phyloP scores from a whole-genome alignment of 331 rosid genomes.

The Arachis monticola region DNA sequence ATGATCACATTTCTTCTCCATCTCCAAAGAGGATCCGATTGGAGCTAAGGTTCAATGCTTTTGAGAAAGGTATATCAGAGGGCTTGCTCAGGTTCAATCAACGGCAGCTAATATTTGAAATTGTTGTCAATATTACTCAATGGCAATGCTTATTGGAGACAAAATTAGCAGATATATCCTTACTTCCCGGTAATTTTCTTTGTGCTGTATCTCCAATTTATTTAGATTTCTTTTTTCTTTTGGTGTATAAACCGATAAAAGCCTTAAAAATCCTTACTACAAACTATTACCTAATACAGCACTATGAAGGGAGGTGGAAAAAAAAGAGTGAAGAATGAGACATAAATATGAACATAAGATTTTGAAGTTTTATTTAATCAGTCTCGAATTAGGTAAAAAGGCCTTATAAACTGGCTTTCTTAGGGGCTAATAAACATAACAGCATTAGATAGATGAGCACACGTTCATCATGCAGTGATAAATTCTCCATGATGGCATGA shows the following conservation, averaged over 20 bases:
- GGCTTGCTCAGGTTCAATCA: conserved; percentile 76
- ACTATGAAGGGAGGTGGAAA: too few species aligned
- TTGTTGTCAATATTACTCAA: conserved; percentile 76
- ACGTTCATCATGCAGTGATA: neutral
- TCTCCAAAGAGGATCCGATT: neutral
- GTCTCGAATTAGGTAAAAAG: neutral
- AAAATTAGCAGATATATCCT: conserved; percentile 73
- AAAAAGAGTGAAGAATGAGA: neutral
- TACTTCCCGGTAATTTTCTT: conserved; percentile 26
- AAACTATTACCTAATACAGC: neutral
- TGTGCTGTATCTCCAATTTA: neutral
- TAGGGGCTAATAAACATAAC: neutral
- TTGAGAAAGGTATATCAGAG: conserved; percentile 54
- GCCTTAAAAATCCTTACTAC: neutral
- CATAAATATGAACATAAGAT: neutral
- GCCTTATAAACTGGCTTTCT: neutral
- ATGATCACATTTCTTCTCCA: neutral
- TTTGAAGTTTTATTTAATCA: neutral
- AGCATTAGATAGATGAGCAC: neutral
- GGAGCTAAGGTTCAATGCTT: neutral
- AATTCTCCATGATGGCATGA: too few species aligned
- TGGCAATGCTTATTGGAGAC: conserved; percentile 70
- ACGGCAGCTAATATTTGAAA: conserved; percentile 68
- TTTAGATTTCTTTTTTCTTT: neutral
- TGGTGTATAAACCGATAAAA: neutral